Base-by-base conservation (phyloP, 371 early-diverging fungal species). In the Cokeromyces recurvatus region DNA sequence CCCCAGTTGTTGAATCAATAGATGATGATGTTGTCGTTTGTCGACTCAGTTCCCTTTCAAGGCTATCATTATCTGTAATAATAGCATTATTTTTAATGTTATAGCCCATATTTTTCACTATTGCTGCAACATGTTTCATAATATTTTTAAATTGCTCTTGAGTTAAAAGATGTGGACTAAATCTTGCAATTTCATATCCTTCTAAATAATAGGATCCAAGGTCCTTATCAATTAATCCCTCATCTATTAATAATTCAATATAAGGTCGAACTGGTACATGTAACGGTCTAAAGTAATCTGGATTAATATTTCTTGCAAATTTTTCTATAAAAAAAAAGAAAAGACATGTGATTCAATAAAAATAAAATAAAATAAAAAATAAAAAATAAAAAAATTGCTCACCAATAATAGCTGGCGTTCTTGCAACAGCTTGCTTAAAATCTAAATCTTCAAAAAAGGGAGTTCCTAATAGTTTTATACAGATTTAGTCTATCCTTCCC, bases 391-490 rank as follows among this genome's bases (percentile, higher is more conserved):
- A 9, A 43, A 20, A 21, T 27, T 11, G 0, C 53, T 48, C 71
- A 79, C 82, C 81, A 29, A 88, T 73, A 21, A 84, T 66, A 8
- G 71, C 68, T 21, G 84, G 71, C 7, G 89, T 82, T 53, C 81
- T 75, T 16, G 79, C 57, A 57, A 82, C 74, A 2, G 82, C 81
- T 9, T 79, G 73, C 41, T 80, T 75, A 53, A 84, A 86, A 46
- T 82, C 77, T 0, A 84, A 69, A 29, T 62, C 74, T 36, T 80
- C 79, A 56, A 70, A 74, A 12, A 66, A 36, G 20, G 62, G 59
- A 2, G 74, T 58, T 12, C 59, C 70, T 72, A 31, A 16, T 53
- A 41, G 2, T 8, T 11, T 8, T 43, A 15, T 17, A 27, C 19
- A 11, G 24, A 2, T 24, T 2, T 19, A 3, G 3, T n/a, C n/a